phyloP scores from a whole-genome alignment of 2,329 filamentous ascomycete species.

The Aureobasidium mangrovei region DNA sequence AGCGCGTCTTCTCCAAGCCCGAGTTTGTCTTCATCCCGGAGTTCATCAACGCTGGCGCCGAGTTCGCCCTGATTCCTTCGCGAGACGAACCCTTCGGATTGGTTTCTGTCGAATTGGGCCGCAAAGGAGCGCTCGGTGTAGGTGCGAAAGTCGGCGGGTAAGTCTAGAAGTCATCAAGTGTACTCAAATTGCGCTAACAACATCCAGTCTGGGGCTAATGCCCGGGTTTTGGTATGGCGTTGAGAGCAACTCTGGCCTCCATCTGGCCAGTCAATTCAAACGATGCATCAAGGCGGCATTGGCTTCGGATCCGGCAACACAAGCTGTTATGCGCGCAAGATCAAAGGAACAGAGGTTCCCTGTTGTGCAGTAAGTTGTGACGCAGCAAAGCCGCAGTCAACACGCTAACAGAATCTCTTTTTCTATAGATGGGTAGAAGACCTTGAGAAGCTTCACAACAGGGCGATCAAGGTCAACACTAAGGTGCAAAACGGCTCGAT shows the following conservation, averaged over 20 bases:
- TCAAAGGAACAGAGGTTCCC: conserved; percentile 59
- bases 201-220: conserved; percentile 52
- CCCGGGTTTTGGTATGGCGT: conserved; percentile 64
- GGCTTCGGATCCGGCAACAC: conserved; percentile 45
- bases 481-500: conserved; percentile 31
- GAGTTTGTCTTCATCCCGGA: conserved; percentile 58
- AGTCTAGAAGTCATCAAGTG: not conserved
- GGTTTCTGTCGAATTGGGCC: conserved; percentile 59
- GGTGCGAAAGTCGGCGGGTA: conserved; percentile 53
- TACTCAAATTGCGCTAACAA: conserved; percentile 21
- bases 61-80: conserved; percentile 60
- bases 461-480: conserved; percentile 49
- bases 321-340: conserved; percentile 55
- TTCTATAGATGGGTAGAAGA: conserved; percentile 48
- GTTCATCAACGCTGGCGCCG: conserved; percentile 57
- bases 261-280: conserved; percentile 57
- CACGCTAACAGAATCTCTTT: too few species aligned
- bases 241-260: conserved; percentile 53
- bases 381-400: too few species aligned
- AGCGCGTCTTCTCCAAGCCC: conserved; percentile 56
- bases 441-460: conserved; percentile 52
- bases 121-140: conserved; percentile 60
- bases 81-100: conserved; percentile 61
- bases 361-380: conserved; percentile 41
- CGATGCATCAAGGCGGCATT: conserved; percentile 52